These are phyloP conservation scores for Trichoderma koningii DNA, from an alignment of 2,329 filamentous ascomycete species.

Conservation along the genomic window DNA sequence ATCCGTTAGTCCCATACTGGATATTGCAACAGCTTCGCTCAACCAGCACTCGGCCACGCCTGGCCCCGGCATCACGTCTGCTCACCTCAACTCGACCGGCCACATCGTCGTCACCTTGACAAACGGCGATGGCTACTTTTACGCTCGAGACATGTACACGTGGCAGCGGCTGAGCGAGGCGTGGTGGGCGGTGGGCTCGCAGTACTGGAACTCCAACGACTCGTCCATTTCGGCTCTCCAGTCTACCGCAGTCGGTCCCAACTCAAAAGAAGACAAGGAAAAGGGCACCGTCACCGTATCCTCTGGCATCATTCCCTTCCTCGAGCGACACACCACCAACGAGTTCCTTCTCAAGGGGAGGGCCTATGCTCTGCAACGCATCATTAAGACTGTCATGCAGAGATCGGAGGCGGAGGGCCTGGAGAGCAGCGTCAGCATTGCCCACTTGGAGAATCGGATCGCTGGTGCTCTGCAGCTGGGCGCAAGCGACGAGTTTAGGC, in stretches of 20 bases:
- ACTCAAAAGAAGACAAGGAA: constrained; percentile 49
- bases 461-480: constrained; percentile 84
- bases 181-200: constrained; percentile 97
- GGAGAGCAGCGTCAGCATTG: constrained; percentile 87
- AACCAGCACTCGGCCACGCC: constrained; percentile 73
- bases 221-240: constrained; percentile 81
- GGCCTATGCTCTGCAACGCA: constrained; percentile 84
- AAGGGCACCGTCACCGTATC: constrained; percentile 64
- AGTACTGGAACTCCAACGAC: constrained; percentile 99
- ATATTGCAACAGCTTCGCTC: constrained; percentile 78
- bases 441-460: constrained; percentile 91
- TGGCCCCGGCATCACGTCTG: constrained; percentile 84
- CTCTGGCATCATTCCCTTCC: constrained; percentile 86
- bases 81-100: constrained; percentile 84
- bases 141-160: constrained; percentile 79
- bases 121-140: constrained; percentile 92
- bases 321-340: constrained; percentile 92
- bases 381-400: constrained; percentile 85
- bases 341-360: constrained; percentile 90
- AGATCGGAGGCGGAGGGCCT: constrained; percentile 91
- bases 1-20: constrained; percentile 83
- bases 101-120: constrained; percentile 86
- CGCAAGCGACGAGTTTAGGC: constrained; percentile 86
- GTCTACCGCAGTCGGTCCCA: constrained; percentile 66
- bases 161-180: constrained; percentile 97